Percentiles rank a stretch among this genome's conserved stretches.
Evolutionary conservation across 1,139 yeast genomes (phyloP).

Genomic region (Debaryomyces sp.): DNA sequence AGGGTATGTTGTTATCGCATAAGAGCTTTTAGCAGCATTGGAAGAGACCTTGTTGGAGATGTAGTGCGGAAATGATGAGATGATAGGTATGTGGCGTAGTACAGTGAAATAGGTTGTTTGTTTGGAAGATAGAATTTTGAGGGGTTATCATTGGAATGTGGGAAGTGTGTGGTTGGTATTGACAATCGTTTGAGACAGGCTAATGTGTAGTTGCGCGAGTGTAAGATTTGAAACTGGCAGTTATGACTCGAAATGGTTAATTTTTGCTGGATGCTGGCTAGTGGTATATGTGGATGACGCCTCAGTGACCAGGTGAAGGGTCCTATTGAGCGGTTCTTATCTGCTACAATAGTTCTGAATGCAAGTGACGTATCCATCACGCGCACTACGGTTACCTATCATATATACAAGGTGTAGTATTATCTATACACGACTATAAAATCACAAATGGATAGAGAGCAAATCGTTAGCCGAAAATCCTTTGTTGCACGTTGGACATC

Average conservation of each 20-base stretch:
- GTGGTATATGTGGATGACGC: neutral
- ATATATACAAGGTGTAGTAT: constrained; percentile 3
- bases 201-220: neutral
- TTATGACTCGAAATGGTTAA: neutral
- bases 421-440: constrained; percentile 1
- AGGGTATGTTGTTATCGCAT: neutral
- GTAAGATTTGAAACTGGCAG: neutral
- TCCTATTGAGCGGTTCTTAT: neutral
- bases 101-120: neutral
- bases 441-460: constrained; percentile 72
- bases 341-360: neutral
- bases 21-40: neutral
- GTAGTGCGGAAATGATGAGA: neutral
- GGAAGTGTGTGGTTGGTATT: neutral
- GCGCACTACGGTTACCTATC: neutral
- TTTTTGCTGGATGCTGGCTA: neutral
- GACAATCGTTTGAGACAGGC: neutral
- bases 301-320: neutral
- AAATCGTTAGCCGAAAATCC: constrained; percentile 88
- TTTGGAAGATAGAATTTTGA: neutral
- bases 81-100: neutral
- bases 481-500: constrained; percentile 92
- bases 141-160: neutral
- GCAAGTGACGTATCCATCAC: neutral
- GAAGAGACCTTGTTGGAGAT: neutral